Percentiles rank a stretch among this genome's conserved stretches.
Conservation (phyloP, 257 asterid species). For the Euphrasia confusa region DNA sequence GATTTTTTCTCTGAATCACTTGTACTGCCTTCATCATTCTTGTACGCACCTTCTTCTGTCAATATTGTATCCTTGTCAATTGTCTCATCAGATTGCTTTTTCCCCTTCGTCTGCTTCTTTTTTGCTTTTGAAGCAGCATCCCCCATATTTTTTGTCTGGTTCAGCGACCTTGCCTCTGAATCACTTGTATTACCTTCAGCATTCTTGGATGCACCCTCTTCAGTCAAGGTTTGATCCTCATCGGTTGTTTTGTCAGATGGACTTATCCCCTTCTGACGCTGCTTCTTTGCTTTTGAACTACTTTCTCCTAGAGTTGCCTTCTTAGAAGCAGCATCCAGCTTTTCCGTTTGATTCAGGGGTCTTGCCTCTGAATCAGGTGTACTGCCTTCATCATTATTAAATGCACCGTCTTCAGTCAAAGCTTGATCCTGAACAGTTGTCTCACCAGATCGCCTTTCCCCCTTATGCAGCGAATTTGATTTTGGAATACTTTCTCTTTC, state of each 20-base stretch:
- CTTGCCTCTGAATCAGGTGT: slow-evolving; percentile 49
- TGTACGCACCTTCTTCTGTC: slow-evolving; percentile 34
- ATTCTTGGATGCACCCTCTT: slow-evolving; percentile 36
- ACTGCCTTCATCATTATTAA: slow-evolving; percentile 25
- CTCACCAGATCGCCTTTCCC: slow-evolving; percentile 25
- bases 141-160: background rate
- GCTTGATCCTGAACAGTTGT: slow-evolving; percentile 18
- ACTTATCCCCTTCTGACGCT: slow-evolving; percentile 19
- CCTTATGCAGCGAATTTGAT: slow-evolving; percentile 30
- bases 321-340: slow-evolving; percentile 27
- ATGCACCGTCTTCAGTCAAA: too few species aligned
- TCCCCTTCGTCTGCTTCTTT: slow-evolving; percentile 26
- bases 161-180: background rate
- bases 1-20: slow-evolving; percentile 49
- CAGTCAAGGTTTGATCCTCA: slow-evolving; percentile 35
- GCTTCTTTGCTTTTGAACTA: slow-evolving; percentile 1
- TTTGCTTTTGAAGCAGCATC: slow-evolving; percentile 36
- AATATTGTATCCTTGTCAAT: slow-evolving; percentile 33
- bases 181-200: slow-evolving; percentile 26
- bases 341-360: slow-evolving; percentile 30
- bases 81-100: slow-evolving; percentile 29
- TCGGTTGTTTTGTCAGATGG: slow-evolving; percentile 25
- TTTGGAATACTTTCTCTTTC: slow-evolving; percentile 44
- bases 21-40: slow-evolving; percentile 33
- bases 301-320: background rate